Base-by-base conservation (phyloP, 108 stramenopile genomes). In the Pelagomonas calceolata region DNA sequence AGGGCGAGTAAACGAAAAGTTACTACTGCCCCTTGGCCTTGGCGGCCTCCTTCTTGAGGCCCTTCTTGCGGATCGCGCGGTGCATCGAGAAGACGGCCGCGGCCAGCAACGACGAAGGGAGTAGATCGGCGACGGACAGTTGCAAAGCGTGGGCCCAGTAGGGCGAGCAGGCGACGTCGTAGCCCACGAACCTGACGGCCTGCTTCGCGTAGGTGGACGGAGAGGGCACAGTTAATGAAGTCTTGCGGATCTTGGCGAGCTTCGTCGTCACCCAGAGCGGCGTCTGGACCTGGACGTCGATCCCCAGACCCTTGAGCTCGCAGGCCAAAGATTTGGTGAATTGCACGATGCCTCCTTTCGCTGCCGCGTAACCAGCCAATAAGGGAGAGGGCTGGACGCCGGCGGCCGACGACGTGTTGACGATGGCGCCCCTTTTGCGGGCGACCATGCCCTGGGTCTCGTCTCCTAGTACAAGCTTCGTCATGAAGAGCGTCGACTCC, bases 211-310 rank as follows among this genome's bases (percentile, higher is more conserved):
- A 99, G 36, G 84, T 72, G 4, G 81, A 66, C 1, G 98, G 93
- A 10, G 90, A 88, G 21, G 97, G 95, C 63, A 91, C 91, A 80
- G 79, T 90, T 45, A 93, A 65, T 63, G 84, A 80, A 15, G 85
- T 37, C 76, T 92, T 91, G 31, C 94, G 86, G 88, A 96, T 84
- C 84, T 99, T 99, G 70, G 96, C 91, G 63, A 99, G 81, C 82
- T 98, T 98, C 18, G 96, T 95, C 60, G 94, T 92, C 34, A 99
- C 95, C 71, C 96, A 93, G 75, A 98, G 91, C 4, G 98, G 98
- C 70, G 89, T 83, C 75, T 98, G 97, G 82, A 93, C 94, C 77
- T 97, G 95, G 66, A 94, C 94, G 66, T 84, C 87, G 70, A 98
- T 82, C 63, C 95, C 95, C 84, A 85, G 91, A 29, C 68, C 70